These are phyloP conservation scores for Fusarium foetens DNA, from an alignment of 2,329 filamentous ascomycete species.

Conservation along the genomic window DNA sequence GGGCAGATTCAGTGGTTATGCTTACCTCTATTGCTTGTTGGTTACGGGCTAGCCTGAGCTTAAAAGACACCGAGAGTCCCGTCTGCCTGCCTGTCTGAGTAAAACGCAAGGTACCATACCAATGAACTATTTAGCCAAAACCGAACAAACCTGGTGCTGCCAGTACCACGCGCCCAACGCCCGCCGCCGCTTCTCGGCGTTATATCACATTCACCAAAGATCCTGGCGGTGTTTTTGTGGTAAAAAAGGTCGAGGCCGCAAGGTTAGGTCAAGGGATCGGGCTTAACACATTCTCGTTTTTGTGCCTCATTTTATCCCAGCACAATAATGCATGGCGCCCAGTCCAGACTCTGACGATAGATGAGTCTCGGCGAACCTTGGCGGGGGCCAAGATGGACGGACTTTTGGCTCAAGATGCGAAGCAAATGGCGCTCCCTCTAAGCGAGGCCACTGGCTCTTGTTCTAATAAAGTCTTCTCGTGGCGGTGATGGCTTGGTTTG, in stretches of 20 bases:
- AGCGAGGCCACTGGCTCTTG: constrained; percentile 36
- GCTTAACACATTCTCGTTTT: background rate
- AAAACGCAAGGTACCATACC: constrained; percentile 1
- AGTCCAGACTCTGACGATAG: constrained; percentile 36
- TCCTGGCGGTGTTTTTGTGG: background rate
- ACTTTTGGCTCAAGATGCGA: constrained; percentile 35
- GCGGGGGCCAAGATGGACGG: constrained; percentile 31
- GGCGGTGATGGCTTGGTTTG: constrained; percentile 13
- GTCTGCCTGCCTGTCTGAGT: constrained; percentile 12
- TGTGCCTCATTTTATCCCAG: constrained; percentile 11
- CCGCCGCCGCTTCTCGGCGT: background rate
- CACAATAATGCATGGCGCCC: constrained; percentile 13
- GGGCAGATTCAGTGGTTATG: constrained; percentile 16
- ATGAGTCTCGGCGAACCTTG: constrained; percentile 33
- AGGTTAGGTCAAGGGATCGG: background rate
- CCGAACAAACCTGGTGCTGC: background rate
- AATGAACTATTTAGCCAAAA: constrained; percentile 1
- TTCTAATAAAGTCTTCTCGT: background rate
- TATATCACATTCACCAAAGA: background rate
- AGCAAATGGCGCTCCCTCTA: constrained; percentile 29
- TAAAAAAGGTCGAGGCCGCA: background rate
- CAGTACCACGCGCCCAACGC: constrained; percentile 15
- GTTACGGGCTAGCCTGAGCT: constrained; percentile 17
- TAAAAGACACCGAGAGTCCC: constrained; percentile 18
- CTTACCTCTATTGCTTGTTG: constrained; percentile 21